phyloP scores from a whole-genome alignment of 1,139 yeast species.

The Saccharomycopsis hybrid region DNA sequence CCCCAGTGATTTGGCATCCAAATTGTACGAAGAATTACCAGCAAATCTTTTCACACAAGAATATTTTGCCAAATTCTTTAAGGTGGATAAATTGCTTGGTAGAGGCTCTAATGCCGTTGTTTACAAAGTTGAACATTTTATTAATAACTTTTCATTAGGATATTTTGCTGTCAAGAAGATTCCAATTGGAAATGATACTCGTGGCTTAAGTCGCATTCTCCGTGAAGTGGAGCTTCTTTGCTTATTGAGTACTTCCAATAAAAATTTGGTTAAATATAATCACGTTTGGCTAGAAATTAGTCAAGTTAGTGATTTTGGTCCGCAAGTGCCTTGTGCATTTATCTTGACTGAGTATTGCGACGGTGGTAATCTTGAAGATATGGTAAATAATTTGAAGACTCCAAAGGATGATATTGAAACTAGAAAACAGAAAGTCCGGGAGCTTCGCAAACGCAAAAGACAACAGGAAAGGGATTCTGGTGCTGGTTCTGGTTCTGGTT shows the following conservation, averaged over 20 bases:
- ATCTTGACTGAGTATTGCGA: constrained; percentile 81
- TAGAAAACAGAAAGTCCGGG: constrained; percentile 6
- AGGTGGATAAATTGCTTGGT: constrained; percentile 47
- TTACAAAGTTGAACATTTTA: constrained; percentile 70
- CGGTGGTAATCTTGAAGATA: constrained; percentile 79
- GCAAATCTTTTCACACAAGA: constrained; percentile 59
- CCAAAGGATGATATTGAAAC: constrained; percentile 23
- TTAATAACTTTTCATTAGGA: constrained; percentile 68
- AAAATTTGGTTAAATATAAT: constrained; percentile 73
- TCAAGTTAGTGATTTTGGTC: constrained; percentile 49
- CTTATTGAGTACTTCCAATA: constrained; percentile 38
- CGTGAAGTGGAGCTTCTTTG: constrained; percentile 67
- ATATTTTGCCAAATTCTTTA: constrained; percentile 65
- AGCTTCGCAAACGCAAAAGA: constrained; percentile 2
- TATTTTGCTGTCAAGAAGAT: constrained; percentile 79
- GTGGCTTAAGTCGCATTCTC: constrained; percentile 61
- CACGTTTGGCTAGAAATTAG: constrained; percentile 90
- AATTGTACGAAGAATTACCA: constrained; percentile 30
- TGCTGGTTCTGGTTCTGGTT: too few species aligned
- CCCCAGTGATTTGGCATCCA: neutral
- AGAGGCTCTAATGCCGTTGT: constrained; percentile 84
- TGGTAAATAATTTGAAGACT: constrained; percentile 35
- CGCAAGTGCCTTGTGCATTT: constrained; percentile 71
- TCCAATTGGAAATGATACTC: constrained; percentile 70
- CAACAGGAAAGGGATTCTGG: neutral